A percentile compares a stretch with the other conserved stretches of the same genome.
These are phyloP conservation scores for Thelonectria blattea DNA, from an alignment of 2,329 filamentous ascomycete species.

Conservation along the genomic window DNA sequence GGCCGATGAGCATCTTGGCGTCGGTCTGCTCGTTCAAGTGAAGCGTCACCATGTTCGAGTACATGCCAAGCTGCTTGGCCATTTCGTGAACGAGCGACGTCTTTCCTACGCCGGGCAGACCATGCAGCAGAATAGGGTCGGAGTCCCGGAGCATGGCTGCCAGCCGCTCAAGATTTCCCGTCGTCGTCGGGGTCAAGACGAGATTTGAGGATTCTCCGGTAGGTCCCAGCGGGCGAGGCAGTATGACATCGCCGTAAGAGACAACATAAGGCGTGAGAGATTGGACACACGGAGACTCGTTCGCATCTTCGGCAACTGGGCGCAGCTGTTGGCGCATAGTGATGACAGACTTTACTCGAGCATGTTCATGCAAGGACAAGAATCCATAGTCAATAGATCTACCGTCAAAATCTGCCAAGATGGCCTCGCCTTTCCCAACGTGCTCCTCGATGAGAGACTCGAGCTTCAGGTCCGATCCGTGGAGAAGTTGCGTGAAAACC, in stretches of 20 bases:
- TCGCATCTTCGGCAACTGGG: conserved; percentile 21
- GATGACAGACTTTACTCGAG: conserved; percentile 55
- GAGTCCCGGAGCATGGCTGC: conserved; percentile 69
- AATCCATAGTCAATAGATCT: conserved; percentile 80
- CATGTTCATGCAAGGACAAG: conserved; percentile 63
- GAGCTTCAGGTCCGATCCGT: conserved; percentile 78
- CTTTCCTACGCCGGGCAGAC: conserved; percentile 87
- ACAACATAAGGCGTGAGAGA: conserved; percentile 66
- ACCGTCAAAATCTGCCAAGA: conserved; percentile 78
- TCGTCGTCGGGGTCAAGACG: conserved; percentile 75
- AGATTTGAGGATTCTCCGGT: conserved; percentile 56
- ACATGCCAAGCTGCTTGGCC: conserved; percentile 78
- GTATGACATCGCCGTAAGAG: conserved; percentile 69
- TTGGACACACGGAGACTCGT: conserved; percentile 38
- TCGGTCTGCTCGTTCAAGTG: conserved; percentile 99
- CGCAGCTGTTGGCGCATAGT: conserved; percentile 49
- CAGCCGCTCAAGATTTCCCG: conserved; percentile 72
- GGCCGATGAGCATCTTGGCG: conserved; percentile 91
- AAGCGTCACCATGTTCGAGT: conserved; percentile 85
- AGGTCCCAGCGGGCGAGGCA: conserved; percentile 66
- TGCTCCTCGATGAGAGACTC: conserved; percentile 73
- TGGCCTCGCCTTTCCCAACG: conserved; percentile 63
- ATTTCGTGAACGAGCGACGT: conserved; percentile 84
- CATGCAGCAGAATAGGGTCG: conserved; percentile 80
- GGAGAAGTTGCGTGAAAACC: conserved; percentile 79